Evolutionary conservation across 192 early-diverging fungal species (phyloP).

Genomic region (Coemansia sp.): DNA sequence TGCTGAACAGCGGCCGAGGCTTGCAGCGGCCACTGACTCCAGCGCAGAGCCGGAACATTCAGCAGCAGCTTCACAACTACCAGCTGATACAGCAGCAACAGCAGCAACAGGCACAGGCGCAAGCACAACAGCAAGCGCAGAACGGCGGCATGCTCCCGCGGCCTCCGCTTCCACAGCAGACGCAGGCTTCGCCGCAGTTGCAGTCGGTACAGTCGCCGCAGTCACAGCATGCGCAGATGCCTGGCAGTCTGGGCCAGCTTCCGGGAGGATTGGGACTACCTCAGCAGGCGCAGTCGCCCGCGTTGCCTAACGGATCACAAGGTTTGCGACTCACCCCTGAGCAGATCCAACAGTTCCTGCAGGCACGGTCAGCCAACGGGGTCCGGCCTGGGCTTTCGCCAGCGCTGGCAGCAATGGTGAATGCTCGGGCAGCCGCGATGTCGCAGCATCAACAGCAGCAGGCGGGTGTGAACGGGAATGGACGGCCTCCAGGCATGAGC

Average conservation of each 20-base stretch:
- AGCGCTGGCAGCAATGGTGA: slow-evolving; percentile 38
- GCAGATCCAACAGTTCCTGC: slow-evolving; percentile 42
- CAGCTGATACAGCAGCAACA: slow-evolving; percentile 19
- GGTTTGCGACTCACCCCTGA: slow-evolving; percentile 37
- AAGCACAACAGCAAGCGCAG: slow-evolving; percentile 17
- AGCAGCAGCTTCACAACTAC: slow-evolving; percentile 37
- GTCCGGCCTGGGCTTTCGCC: slow-evolving; percentile 34
- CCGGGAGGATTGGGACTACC: slow-evolving; percentile 6
- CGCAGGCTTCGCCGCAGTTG: slow-evolving; percentile 21
- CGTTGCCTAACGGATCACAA: slow-evolving; percentile 7
- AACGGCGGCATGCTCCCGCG: slow-evolving; percentile 7
- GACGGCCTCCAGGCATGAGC: slow-evolving; percentile 6
- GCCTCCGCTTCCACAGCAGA: slow-evolving; percentile 14
- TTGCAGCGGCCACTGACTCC: slow-evolving; percentile 35
- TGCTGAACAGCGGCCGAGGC: slow-evolving; percentile 21
- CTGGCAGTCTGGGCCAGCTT: slow-evolving; percentile 6
- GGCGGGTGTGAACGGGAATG: slow-evolving; percentile 14
- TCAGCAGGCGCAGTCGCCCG: slow-evolving; percentile 16
- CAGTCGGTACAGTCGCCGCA: slow-evolving; percentile 13
- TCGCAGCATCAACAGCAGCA: slow-evolving; percentile 12
- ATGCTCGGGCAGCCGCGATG: slow-evolving; percentile 19
- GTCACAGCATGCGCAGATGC: slow-evolving; percentile 13
- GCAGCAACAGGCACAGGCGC: slow-evolving; percentile 19
- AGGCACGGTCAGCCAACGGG: slow-evolving; percentile 44
- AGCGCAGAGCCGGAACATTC: slow-evolving; percentile 20